Base-by-base conservation (phyloP, 805 yeast species). In the Pichia membranifaciens region DNA sequence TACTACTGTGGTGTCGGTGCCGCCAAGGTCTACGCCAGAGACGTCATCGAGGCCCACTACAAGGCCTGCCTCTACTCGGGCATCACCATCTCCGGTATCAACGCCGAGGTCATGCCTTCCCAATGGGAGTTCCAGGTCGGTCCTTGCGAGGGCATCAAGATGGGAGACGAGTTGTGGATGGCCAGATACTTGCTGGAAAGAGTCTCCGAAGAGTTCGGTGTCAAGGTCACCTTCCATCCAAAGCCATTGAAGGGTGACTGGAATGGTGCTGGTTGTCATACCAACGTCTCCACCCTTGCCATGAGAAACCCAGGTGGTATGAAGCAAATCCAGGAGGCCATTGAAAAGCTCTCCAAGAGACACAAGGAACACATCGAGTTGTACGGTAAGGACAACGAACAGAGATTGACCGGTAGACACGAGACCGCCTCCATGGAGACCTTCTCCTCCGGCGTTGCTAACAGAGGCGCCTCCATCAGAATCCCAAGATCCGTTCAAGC, bases 61-160 rank as follows among this genome's bases (percentile, higher is more conserved):
- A 84, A 93, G 70, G 99, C 99, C 53, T 90, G 97, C 76, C 76
- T 91, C 55, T 84, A 87, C 68, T 84, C 98, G 55, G 98, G 98
- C 65, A 70, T 91, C 61, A 74, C 77, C 66, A 83, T 91, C 58
- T 84, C 96, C 45, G 99, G 99, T 76, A 90, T 93, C 70, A 91
- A 93, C 71, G 99, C 98, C 60, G 99, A 91, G 78, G 99, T 91
- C 56, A 93, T 91, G 98, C 99, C 99, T 51, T 89, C 97, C 52
- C 99, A 91, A 79, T 91, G 99, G 99, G 99, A 91, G 77, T 91
- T 87, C 87, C 99, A 91, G 79, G 98, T 91, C 58, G 99, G 99
- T 63, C 98, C 99, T 57, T 88, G 96, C 72, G 79, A 72, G 56
- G 99, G 99, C 65, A 91, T 93, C 68, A 70, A 72, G 59, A 91